Evolutionary conservation across 345 rosid genomes (phyloP).

Genomic region (Eucalyptus globulus): DNA sequence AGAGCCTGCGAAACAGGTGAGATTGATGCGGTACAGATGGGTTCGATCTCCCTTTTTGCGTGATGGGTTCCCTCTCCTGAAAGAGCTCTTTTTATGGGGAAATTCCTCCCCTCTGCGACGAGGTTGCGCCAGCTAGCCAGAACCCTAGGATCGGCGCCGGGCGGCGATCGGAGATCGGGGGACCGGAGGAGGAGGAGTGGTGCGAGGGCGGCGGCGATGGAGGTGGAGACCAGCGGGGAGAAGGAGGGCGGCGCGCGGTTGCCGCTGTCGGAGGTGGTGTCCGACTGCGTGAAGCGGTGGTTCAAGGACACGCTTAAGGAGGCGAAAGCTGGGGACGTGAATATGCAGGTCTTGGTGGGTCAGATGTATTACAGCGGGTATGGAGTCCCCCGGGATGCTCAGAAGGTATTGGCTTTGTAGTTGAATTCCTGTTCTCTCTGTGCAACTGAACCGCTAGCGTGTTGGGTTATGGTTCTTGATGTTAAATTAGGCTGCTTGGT

Average conservation of each 20-base stretch:
- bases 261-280: slow-evolving; percentile 76
- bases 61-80: neutral
- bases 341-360: slow-evolving; percentile 77
- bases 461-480: neutral
- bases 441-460: neutral
- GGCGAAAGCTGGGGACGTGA: slow-evolving; percentile 81
- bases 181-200: neutral
- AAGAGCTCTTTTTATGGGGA: slow-evolving; percentile 25
- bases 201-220: neutral
- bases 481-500: neutral
- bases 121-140: neutral
- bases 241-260: slow-evolving; percentile 4
- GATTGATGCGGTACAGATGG: neutral
- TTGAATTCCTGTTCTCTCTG: neutral
- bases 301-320: slow-evolving; percentile 87
- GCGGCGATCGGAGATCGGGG: neutral
- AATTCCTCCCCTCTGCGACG: slow-evolving; percentile 17
- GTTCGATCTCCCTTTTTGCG: neutral
- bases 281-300: slow-evolving; percentile 91
- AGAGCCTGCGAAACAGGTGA: neutral
- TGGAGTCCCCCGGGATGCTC: slow-evolving; percentile 72
- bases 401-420: slow-evolving; percentile 33
- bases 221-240: slow-evolving; percentile 26
- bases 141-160: neutral
- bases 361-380: slow-evolving; percentile 96